Evolutionary conservation across 192 early-diverging fungal genomes (phyloP).

Genomic region (Cetraspora pellucida): DNA sequence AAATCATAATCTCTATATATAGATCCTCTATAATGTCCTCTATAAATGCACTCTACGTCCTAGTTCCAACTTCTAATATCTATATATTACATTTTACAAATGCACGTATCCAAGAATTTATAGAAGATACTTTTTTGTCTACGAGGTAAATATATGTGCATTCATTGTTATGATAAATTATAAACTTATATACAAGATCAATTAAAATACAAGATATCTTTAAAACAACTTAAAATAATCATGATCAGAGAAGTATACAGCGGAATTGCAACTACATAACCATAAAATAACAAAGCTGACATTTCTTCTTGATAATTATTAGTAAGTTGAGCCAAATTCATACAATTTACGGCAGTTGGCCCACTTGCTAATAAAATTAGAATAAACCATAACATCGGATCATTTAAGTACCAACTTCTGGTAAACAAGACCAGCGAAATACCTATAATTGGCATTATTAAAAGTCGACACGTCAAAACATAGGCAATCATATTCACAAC

Average conservation of each 20-base stretch:
- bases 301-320: slow-evolving; percentile 29
- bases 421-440: slow-evolving; percentile 3
- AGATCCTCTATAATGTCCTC: too few relatives aligned
- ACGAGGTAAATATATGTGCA: too few relatives aligned
- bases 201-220: too few relatives aligned
- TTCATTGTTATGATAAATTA: too few relatives aligned
- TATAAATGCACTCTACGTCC: too few relatives aligned
- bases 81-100: too few relatives aligned
- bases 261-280: slow-evolving; percentile 16
- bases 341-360: slow-evolving; percentile 35
- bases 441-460: slow-evolving; percentile 34
- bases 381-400: slow-evolving; percentile 37
- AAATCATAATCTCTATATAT: too few relatives aligned
- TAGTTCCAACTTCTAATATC: too few relatives aligned
- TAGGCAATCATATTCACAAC: slow-evolving; percentile 3
- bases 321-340: slow-evolving; percentile 33
- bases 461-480: slow-evolving; percentile 10
- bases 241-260: slow-evolving; percentile 11
- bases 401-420: slow-evolving; percentile 5
- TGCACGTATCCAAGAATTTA: too few relatives aligned
- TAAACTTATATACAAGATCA: too few relatives aligned
- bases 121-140: too few relatives aligned
- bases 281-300: slow-evolving; percentile 33
- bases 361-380: slow-evolving; percentile 30
- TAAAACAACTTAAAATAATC: neutral